A percentile compares a stretch with the other conserved stretches of the same genome.
Conservation (phyloP, 306 rosid species). For the Hippophae gyantsensis region DNA sequence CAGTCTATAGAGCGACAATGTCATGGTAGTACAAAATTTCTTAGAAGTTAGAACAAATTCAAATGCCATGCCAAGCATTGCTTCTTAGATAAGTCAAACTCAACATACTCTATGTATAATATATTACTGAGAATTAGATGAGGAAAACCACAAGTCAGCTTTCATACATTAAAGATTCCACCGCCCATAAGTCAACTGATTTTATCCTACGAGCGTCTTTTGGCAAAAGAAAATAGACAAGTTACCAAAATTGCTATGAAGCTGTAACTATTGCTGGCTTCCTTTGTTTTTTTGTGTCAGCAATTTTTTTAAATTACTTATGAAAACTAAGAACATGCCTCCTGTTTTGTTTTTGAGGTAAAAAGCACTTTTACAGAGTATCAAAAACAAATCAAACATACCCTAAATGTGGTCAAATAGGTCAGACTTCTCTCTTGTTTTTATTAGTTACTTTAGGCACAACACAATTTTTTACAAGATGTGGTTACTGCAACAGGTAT, state of each 20-base stretch:
- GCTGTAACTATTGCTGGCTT: background rate
- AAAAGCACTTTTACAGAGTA: too few species aligned
- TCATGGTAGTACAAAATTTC: background rate
- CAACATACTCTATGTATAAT: background rate
- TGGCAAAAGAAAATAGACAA: background rate
- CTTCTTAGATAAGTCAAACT: background rate
- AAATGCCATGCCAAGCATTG: background rate
- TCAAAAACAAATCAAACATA: too few species aligned
- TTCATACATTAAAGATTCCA: too few species aligned
- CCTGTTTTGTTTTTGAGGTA: too few species aligned
- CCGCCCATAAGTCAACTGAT: constrained; percentile 1
- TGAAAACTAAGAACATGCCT: too few species aligned
- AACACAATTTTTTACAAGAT: background rate
- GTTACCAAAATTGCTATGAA: background rate
- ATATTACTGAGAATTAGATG: background rate
- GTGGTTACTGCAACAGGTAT: constrained; percentile 28
- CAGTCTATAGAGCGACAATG: too few species aligned
- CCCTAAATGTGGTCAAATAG: background rate
- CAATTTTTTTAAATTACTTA: too few species aligned
- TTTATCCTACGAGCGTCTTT: background rate
- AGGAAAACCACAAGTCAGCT: background rate
- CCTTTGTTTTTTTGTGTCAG: background rate
- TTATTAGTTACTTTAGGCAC: background rate
- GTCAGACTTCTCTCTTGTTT: background rate
- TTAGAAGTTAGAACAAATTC: background rate